phyloP scores from a whole-genome alignment of 202 grass and related monocot species.

The Panicum hallii region DNA sequence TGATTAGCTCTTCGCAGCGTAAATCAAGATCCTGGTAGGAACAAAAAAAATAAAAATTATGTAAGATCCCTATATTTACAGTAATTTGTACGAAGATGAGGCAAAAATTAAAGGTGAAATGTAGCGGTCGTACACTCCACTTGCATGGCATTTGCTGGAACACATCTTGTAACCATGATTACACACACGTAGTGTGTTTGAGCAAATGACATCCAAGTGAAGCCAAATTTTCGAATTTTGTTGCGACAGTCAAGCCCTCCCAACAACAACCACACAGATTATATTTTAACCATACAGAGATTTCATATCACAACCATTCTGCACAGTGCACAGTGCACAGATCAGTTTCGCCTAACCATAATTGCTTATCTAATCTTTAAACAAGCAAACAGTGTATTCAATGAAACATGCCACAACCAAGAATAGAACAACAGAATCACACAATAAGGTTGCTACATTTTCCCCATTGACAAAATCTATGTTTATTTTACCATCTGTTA shows the following conservation, averaged over 20 bases:
- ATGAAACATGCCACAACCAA: not conserved
- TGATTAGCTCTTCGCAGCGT: conserved; percentile 84
- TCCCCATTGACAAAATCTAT: not conserved
- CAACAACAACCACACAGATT: conserved; percentile 3
- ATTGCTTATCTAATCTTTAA: conserved; percentile 20
- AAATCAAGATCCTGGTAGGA: conserved; percentile 79
- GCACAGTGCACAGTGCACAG: not conserved
- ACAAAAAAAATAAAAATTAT: conserved; percentile 11
- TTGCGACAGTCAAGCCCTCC: not conserved
- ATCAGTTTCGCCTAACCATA: not conserved
- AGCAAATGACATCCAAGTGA: not conserved
- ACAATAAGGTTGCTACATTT: not conserved
- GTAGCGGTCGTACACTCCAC: not conserved
- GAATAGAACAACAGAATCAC: not conserved
- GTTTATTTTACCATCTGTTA: not conserved
- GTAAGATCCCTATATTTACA: conserved; percentile 15
- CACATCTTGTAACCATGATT: not conserved
- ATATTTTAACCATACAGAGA: not conserved
- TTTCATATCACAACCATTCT: conserved; percentile 34
- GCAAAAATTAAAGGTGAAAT: not conserved
- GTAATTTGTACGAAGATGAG: not conserved
- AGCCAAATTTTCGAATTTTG: conserved; percentile 2
- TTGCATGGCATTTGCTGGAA: not conserved
- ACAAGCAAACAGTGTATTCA: not conserved
- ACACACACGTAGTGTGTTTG: not conserved